Percentiles rank a stretch among this genome's conserved stretches.
Evolutionary conservation across 2,329 filamentous ascomycete genomes (phyloP).

Genomic region (Trichoderma cornu-damae): DNA sequence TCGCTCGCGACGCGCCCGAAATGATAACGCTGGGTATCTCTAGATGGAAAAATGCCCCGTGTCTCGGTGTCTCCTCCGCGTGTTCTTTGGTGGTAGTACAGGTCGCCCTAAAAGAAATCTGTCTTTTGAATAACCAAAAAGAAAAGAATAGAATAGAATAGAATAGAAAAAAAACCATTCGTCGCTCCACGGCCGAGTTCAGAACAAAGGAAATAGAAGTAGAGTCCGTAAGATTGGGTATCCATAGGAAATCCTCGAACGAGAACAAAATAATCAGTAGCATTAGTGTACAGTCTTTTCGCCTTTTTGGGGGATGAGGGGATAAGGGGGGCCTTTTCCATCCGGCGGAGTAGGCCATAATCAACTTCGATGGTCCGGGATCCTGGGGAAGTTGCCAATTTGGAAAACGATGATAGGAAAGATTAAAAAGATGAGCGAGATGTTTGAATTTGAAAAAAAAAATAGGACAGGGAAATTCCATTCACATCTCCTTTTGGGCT

Average conservation of each 20-base stretch:
- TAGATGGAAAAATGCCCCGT: constrained; percentile 33
- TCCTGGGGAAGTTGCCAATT: constrained; percentile 18
- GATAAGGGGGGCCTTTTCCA: too few relatives aligned
- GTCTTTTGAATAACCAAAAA: constrained; percentile 20
- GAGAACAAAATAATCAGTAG: constrained; percentile 1
- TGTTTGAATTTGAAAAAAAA: neutral
- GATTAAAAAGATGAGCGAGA: constrained; percentile 20
- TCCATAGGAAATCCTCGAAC: constrained; percentile 20
- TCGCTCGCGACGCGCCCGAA: constrained; percentile 18
- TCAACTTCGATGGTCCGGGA: constrained; percentile 16
- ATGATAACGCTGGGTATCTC: constrained; percentile 34
- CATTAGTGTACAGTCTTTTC: constrained; percentile 20
- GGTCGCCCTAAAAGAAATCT: constrained; percentile 21
- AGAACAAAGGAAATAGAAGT: constrained; percentile 14
- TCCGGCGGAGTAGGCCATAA: constrained; percentile 8
- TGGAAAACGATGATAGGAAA: constrained; percentile 17
- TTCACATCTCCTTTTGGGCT: constrained; percentile 17
- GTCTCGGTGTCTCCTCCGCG: constrained; percentile 21
- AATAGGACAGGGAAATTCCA: constrained; percentile 12
- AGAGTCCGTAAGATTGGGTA: constrained; percentile 17
- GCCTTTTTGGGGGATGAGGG: constrained; percentile 12
- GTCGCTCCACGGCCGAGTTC: constrained; percentile 15
- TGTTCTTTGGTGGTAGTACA: constrained; percentile 22
- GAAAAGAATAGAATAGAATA: too few relatives aligned
- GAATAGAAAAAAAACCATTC: constrained; percentile 6